Base-by-base conservation (phyloP, 2,329 filamentous ascomycete species). In the Botryosphaeria agaves region DNA sequence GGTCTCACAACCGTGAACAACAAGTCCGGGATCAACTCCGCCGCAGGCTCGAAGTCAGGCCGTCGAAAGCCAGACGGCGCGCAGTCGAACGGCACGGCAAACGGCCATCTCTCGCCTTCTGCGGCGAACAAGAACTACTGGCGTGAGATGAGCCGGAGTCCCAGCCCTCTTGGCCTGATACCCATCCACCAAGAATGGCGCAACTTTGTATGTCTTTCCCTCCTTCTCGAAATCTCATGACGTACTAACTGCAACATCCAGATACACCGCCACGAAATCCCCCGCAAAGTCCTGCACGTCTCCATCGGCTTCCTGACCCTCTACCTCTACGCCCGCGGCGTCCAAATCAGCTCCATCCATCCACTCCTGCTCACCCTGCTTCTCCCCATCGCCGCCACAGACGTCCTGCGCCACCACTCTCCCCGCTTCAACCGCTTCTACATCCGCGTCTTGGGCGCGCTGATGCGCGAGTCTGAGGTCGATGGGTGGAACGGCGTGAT, bases 391-490 rank as follows among this genome's bases (percentile, higher is more conserved):
- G 76, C 81, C 18, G 69, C 72, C 3, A 72, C 74, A 20, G 89
- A 98, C 53, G 64, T 84, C 43, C 58, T 93, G 28, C 80, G 89
- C 31, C 85, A 94, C 55, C 72, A 73, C 42, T 89, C 74, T 43
- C 70, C 78, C 35, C 66, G 73, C 1, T 69, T 98, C 46, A 98
- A 98, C 53, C 68, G 76, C 21, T 51, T 93, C 33, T 98, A 95
- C 54, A 87, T 95, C 43, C 72, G 69, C 33, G 66, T 71, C 21
- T 59, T 95, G 9, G 89, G 89, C 28, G 83, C 85, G 1, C 64
- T 98, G 42, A 98, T 98, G 89, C 80, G 89, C 32, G 89, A 98
- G 60, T 89, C 79, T 39, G 89, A 98, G 57, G 92, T 87, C 42
- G 67, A 76, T 28, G 82, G 84, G 30, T 98, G 83, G 66, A 98